Evolutionary conservation across 495 filamentous ascomycete genomes (phyloP).

Genomic region (Sporormia fimetaria): DNA sequence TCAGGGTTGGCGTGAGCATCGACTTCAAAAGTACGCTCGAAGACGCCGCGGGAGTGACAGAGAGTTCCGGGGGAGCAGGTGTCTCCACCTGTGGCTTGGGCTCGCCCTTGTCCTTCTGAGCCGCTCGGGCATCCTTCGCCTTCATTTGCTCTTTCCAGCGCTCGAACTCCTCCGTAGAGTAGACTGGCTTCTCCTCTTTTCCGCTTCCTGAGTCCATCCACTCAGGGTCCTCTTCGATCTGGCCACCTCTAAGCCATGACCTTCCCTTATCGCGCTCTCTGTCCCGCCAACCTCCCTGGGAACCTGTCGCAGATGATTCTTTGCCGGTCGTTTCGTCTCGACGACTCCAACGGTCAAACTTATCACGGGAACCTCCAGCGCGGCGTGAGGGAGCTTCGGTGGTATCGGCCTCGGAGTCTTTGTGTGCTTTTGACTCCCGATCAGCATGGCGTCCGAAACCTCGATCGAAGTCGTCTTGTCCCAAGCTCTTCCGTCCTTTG

Average conservation of each 20-base stretch:
- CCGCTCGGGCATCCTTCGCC: slow-evolving; percentile 39
- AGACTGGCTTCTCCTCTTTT: slow-evolving; percentile 42
- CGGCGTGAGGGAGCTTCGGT: slow-evolving; percentile 14
- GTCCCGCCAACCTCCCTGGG: slow-evolving; percentile 27
- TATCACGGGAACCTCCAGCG: slow-evolving; percentile 6
- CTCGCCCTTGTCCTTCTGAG: slow-evolving; percentile 37
- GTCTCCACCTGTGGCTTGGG: not conserved
- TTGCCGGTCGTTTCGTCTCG: slow-evolving; percentile 30
- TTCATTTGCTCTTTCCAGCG: slow-evolving; percentile 93
- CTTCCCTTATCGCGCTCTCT: slow-evolving; percentile 45
- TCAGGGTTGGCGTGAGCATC: slow-evolving; percentile 41
- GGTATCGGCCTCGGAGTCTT: slow-evolving; percentile 23
- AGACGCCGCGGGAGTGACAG: not conserved
- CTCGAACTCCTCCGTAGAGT: slow-evolving; percentile 86
- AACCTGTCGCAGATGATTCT: slow-evolving; percentile 19
- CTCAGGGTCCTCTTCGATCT: slow-evolving; percentile 48
- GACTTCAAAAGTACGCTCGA: slow-evolving; percentile 30
- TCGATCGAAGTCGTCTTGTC: slow-evolving; percentile 45
- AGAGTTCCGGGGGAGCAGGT: not conserved
- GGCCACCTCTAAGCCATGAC: slow-evolving; percentile 27
- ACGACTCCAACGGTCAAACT: slow-evolving; percentile 30
- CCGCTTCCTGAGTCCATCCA: slow-evolving; percentile 33
- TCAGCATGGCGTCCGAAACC: slow-evolving; percentile 50
- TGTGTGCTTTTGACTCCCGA: slow-evolving; percentile 48
- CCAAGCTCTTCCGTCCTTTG: slow-evolving; percentile 43